Evolutionary conservation across 169 alveolate genomes (phyloP), one percentile per base, ranked within the genome.

Genomic region (Plasmodium relictum): DNA sequence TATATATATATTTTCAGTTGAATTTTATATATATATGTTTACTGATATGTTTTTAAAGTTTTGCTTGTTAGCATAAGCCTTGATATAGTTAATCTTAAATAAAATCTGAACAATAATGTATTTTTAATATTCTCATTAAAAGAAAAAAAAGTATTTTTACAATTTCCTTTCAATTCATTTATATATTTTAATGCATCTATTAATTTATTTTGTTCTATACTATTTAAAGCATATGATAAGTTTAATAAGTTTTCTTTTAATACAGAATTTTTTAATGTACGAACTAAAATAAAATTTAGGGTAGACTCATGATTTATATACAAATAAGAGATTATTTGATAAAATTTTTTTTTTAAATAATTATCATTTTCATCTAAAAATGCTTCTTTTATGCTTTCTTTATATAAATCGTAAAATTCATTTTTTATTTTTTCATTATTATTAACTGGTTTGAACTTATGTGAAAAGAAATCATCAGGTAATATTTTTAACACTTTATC

Each of bases 51-150:
- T 12, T 22, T 56, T 74, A 83, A 24, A 37, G 45, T 16, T 73
- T 83, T 83, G 39, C 85, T 61, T 7, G 50, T 18, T 26, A 83
- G 66, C 52, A 70, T 52, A 50, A 83, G 5, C 22, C 91, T 31
- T 22, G 91, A 83, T 16, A 83, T 73, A 69, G 85, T 73, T 0
- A 83, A 14, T 31, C 91, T 42, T 16, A 83, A 37, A 41, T 83
- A 83, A 48, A 54, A 83, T 56, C 50, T 66, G 24, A 83, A 83
- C 14, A 83, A 48, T 16, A 58, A 44, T 39, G 56, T 65, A 83
- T 83, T 83, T 83, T 45, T 68, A 26, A 66, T 58, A 45, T 68
- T 73, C 9, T 83, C 91, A 61, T 72, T 83, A 62, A 83, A 83
- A 24, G 91, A 48, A 16, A 0, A 6, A 70, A 69, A 83, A 8